These are phyloP conservation scores for Saccharomyces hybrid DNA, from an alignment of 1,139 yeast species.

Conservation along the genomic window DNA sequence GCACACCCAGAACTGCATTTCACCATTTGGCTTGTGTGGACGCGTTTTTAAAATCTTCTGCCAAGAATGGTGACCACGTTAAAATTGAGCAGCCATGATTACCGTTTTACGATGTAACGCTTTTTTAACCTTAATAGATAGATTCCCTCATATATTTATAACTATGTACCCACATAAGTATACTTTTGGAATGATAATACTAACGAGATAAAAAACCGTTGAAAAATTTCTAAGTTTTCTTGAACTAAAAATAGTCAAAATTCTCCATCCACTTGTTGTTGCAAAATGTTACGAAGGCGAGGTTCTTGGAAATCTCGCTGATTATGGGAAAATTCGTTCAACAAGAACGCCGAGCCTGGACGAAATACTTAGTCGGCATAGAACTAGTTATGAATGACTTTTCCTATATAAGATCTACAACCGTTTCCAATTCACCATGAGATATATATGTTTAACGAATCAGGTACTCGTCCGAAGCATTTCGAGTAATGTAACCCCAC, in stretches of 20 bases:
- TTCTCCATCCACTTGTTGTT: no score
- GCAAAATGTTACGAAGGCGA: no score
- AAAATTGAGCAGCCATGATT: conserved; percentile 35
- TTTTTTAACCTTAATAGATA: neutral
- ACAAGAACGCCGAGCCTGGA: neutral
- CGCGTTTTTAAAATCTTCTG: conserved; percentile 70
- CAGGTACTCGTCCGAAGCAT: neutral
- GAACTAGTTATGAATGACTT: neutral
- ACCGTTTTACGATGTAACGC: neutral
- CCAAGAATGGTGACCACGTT: conserved; percentile 50
- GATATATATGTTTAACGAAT: neutral
- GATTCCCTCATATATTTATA: neutral
- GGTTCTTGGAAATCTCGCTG: no score
- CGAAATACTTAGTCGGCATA: conserved; percentile 4
- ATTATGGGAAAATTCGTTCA: neutral
- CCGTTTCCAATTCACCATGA: no score
- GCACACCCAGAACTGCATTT: conserved; percentile 69
- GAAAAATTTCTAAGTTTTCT: no score
- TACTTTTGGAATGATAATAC: neutral
- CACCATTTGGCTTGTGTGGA: conserved; percentile 87
- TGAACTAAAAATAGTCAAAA: no score
- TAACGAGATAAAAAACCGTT: neutral
- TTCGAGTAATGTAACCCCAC: neutral
- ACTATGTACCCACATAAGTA: neutral
- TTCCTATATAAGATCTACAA: neutral